Conservation (phyloP, 139 green algal genomes). For the Picocystis salinarum region DNA sequence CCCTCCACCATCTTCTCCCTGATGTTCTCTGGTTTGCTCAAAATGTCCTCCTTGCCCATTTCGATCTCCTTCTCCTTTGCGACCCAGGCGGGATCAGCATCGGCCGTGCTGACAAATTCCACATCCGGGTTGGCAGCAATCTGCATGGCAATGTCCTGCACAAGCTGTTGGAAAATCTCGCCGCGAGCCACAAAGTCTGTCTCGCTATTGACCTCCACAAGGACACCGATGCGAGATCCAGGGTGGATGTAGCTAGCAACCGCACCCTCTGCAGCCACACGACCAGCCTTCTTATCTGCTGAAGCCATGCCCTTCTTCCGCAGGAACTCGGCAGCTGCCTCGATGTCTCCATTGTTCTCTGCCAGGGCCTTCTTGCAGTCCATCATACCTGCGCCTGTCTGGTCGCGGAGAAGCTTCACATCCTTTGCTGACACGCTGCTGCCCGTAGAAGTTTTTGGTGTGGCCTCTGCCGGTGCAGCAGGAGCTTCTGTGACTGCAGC, state of each 20-base stretch:
- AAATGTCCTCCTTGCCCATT: slow-evolving; percentile 89
- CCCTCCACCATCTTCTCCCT: slow-evolving; percentile 90
- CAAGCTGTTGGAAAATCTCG: slow-evolving; percentile 77
- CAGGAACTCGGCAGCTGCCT: slow-evolving; percentile 63
- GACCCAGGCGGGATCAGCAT: slow-evolving; percentile 56
- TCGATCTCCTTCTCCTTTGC: slow-evolving; percentile 74
- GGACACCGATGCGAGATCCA: slow-evolving; percentile 40
- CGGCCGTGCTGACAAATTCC: slow-evolving; percentile 38
- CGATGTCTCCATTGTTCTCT: slow-evolving; percentile 54
- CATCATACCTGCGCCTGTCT: slow-evolving; percentile 93
- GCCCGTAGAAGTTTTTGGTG: background rate
- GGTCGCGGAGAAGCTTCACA: slow-evolving; percentile 73
- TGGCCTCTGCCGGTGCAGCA: background rate
- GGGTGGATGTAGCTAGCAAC: slow-evolving; percentile 86
- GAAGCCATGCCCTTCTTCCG: slow-evolving; percentile 83
- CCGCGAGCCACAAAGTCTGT: slow-evolving; percentile 90
- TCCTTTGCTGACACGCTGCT: slow-evolving; percentile 41
- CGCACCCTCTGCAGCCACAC: slow-evolving; percentile 67
- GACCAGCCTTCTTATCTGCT: slow-evolving; percentile 90
- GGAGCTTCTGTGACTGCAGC: background rate
- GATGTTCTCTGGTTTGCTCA: slow-evolving; percentile 83
- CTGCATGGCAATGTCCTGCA: slow-evolving; percentile 59
- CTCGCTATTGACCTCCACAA: slow-evolving; percentile 79
- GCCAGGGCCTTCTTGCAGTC: slow-evolving; percentile 95
- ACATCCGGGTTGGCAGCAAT: slow-evolving; percentile 36